Evolutionary conservation across 2,329 filamentous ascomycete genomes (phyloP).

Genomic region (Coniochaeta pulveracea): DNA sequence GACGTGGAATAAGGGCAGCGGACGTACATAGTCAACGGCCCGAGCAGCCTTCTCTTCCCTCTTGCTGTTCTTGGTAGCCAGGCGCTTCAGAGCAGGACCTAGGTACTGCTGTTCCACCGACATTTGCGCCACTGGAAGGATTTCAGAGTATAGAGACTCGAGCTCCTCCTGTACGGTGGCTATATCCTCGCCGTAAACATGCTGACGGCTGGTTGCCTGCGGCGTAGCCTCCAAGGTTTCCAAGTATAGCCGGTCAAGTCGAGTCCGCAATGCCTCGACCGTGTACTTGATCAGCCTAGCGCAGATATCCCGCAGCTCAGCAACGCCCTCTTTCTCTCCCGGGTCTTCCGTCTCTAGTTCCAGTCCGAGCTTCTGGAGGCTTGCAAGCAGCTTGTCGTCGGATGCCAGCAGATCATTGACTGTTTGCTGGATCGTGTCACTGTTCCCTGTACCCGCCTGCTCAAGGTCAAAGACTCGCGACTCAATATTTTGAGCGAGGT

Average conservation of each 20-base stretch:
- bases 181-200: conserved; percentile 26
- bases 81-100: conserved; percentile 41
- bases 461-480: conserved; percentile 36
- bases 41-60: conserved; percentile 30
- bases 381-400: conserved; percentile 54
- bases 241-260: conserved; percentile 43
- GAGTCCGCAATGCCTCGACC: conserved; percentile 42
- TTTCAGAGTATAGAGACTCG: conserved; percentile 58
- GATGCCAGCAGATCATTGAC: conserved; percentile 40
- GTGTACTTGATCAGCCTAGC: conserved; percentile 47
- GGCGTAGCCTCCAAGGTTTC: conserved; percentile 26
- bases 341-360: conserved; percentile 43
- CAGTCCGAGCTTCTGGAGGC: conserved; percentile 53
- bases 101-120: conserved; percentile 57
- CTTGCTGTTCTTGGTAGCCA: conserved; percentile 30
- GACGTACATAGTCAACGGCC: conserved; percentile 39
- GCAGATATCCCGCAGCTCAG: conserved; percentile 47
- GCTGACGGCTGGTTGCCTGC: conserved; percentile 7
- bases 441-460: conserved; percentile 35
- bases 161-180: conserved; percentile 49
- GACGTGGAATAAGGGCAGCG: not conserved
- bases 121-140: conserved; percentile 60
- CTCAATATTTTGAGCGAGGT: conserved; percentile 32
- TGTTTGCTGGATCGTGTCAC: conserved; percentile 32
- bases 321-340: conserved; percentile 39